Conservation (phyloP, 164 flowering plant genomes). For the Euptelea pleiosperma region DNA sequence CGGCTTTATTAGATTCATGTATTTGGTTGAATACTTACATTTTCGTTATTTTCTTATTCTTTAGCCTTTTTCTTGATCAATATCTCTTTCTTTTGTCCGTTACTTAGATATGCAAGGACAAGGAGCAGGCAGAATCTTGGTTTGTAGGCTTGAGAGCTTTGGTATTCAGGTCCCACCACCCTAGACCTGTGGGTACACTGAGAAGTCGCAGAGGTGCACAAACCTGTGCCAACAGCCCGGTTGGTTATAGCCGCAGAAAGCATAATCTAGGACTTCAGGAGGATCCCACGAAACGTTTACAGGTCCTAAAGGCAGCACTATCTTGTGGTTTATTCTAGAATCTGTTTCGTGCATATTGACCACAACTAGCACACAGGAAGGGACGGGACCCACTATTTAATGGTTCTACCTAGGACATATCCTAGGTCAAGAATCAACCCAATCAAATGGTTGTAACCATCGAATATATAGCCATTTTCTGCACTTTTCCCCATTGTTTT, state of each 20-base stretch:
- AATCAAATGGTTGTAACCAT: no score
- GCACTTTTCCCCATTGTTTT: no score
- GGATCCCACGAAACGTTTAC: conserved; percentile 27
- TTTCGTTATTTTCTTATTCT: neutral
- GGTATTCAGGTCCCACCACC: conserved; percentile 36
- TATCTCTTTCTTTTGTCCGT: neutral
- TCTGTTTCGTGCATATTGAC: neutral
- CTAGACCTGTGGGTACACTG: conserved; percentile 16
- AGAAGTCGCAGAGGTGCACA: conserved; percentile 34
- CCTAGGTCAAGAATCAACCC: no score
- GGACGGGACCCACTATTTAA: no score
- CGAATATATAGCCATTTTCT: no score
- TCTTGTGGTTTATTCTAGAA: neutral
- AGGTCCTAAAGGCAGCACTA: conserved; percentile 30
- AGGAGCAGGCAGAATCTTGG: conserved; percentile 63
- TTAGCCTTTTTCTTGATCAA: neutral
- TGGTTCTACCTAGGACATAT: no score
- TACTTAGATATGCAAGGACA: conserved; percentile 66
- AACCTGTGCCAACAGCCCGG: conserved; percentile 60
- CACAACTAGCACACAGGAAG: no score
- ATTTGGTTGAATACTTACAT: neutral
- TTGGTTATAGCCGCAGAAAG: conserved; percentile 46
- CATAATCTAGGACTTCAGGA: conserved; percentile 50
- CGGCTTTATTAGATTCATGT: neutral
- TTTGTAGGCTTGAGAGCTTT: conserved; percentile 48